Conservation (phyloP, 148 eudicot genomes). For the Rheum nobile region DNA sequence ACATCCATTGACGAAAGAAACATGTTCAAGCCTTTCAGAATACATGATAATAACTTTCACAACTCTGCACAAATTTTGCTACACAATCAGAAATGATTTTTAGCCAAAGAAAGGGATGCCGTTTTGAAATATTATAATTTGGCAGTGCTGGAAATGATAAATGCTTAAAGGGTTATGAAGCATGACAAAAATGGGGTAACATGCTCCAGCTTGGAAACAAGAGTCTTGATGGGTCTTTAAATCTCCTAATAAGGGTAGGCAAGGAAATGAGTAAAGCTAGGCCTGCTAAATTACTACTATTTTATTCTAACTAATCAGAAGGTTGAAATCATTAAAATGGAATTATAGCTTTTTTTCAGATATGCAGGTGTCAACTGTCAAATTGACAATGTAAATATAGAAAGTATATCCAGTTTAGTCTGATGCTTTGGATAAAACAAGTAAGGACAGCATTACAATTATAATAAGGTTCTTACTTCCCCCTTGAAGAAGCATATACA, state of each 20-base stretch:
- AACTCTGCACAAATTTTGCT: not conserved
- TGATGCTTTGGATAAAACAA: not conserved
- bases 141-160: not conserved
- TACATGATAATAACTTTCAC: not conserved
- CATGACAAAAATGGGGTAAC: not conserved
- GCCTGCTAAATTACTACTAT: not conserved
- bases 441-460: not conserved
- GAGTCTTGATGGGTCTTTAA: not conserved
- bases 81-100: not conserved
- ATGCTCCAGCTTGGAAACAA: not conserved
- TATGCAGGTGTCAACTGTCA: not conserved
- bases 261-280: not conserved
- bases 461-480: conserved; percentile 60
- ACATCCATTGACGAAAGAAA: not conserved
- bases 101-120: not conserved
- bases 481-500: conserved; percentile 92
- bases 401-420: not conserved
- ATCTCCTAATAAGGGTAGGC: not conserved
- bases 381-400: not conserved
- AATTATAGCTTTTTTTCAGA: not conserved
- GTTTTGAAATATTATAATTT: not conserved
- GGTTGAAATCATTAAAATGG: not conserved
- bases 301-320: not conserved
- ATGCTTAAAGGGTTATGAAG: not conserved
- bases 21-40: not conserved